These are phyloP conservation scores for Strobilomyces echinocephalus DNA, from an alignment of 768 basidiomycete species.

Conservation along the genomic window DNA sequence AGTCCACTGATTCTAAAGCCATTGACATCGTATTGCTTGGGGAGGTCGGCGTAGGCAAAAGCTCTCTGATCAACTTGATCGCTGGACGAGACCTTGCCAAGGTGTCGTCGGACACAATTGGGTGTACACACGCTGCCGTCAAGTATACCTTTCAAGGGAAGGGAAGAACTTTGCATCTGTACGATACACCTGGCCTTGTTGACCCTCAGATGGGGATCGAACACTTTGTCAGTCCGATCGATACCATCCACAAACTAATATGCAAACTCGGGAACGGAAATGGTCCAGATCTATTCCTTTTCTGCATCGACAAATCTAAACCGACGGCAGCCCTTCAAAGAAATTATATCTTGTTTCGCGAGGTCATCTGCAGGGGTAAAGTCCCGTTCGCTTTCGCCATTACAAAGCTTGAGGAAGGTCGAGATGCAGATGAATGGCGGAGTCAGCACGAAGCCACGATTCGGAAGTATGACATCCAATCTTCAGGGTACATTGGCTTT, in stretches of 20 bases:
- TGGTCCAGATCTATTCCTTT: conserved; percentile 28
- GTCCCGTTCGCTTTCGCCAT: conserved; percentile 28
- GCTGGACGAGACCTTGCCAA: conserved; percentile 20
- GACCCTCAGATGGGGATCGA: conserved; percentile 21
- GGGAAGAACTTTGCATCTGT: conserved; percentile 22
- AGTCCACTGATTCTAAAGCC: background rate
- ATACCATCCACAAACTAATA: conserved; percentile 28
- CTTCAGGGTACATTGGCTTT: conserved; percentile 32
- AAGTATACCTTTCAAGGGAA: conserved; percentile 24
- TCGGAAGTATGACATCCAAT: conserved; percentile 10
- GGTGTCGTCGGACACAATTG: conserved; percentile 29
- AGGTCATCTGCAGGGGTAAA: conserved; percentile 22
- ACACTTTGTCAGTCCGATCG: conserved; percentile 22
- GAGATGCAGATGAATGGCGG: conserved; percentile 35
- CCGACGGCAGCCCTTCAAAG: conserved; percentile 24
- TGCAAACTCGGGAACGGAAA: conserved; percentile 23
- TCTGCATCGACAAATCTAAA: conserved; percentile 27
- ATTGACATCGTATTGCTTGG: conserved; percentile 36
- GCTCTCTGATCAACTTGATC: conserved; percentile 41
- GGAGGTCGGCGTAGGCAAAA: conserved; percentile 35
- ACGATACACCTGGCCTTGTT: conserved; percentile 33
- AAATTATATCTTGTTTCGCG: conserved; percentile 27
- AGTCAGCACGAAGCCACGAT: conserved; percentile 16
- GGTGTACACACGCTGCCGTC: conserved; percentile 30
- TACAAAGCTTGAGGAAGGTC: conserved; percentile 27